Evolutionary conservation across 768 basidiomycete species (phyloP).

Genomic region (Floccularia luteovirens): DNA sequence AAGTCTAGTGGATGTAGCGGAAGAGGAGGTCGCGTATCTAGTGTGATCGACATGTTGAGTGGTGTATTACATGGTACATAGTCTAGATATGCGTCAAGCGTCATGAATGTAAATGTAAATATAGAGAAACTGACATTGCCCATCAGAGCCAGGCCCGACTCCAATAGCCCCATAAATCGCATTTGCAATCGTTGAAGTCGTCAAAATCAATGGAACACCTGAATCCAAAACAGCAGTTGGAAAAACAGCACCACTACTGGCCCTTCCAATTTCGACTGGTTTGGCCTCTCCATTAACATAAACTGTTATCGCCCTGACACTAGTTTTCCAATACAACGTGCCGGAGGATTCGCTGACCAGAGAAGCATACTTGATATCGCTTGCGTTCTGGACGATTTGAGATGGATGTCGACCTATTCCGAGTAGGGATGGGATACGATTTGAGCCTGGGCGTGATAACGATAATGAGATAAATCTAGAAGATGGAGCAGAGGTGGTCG

Average conservation of each 20-base stretch:
- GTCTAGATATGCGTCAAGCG: constrained; percentile 29
- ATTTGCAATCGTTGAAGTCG: constrained; percentile 54
- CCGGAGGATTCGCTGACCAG: constrained; percentile 34
- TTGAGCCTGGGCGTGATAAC: constrained; percentile 61
- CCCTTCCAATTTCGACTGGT: constrained; percentile 31
- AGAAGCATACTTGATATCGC: constrained; percentile 38
- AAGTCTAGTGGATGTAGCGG: constrained; percentile 74
- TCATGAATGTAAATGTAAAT: constrained; percentile 1
- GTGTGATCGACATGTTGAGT: constrained; percentile 63
- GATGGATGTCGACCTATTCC: constrained; percentile 66
- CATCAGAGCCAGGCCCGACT: constrained; percentile 48
- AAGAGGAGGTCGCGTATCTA: constrained; percentile 49
- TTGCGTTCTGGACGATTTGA: constrained; percentile 42
- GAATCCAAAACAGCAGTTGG: constrained; percentile 71
- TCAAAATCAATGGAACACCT: constrained; percentile 61
- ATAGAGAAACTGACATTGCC: constrained; percentile 44
- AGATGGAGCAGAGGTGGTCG: constrained; percentile 40
- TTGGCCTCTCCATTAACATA: constrained; percentile 39
- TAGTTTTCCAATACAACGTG: constrained; percentile 55
- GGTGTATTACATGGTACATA: constrained; percentile 69
- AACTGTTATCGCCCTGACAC: constrained; percentile 50
- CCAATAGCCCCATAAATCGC: constrained; percentile 74
- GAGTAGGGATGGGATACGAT: constrained; percentile 46
- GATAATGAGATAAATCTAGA: constrained; percentile 61
- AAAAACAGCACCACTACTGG: constrained; percentile 29